Conservation (phyloP, 495 filamentous ascomycete species). For the Aspergillus avenaceus region DNA sequence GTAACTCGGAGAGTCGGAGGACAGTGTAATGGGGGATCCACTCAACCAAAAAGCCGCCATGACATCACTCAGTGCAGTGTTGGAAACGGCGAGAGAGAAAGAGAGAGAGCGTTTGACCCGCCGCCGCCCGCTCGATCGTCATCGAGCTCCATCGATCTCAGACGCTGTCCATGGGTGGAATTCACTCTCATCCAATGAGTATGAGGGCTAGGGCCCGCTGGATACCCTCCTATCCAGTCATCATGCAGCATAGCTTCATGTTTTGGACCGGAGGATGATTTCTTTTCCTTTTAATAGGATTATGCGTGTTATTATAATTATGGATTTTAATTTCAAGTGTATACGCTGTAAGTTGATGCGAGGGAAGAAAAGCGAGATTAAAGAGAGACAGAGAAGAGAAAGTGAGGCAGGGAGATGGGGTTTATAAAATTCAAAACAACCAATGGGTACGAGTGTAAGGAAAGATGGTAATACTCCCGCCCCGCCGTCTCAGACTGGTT, state of each 20-base stretch:
- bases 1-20: too few species aligned
- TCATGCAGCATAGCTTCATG: slow-evolving; percentile 18
- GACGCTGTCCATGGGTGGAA: slow-evolving; percentile 29
- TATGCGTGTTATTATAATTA: too few species aligned
- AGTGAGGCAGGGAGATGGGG: too few species aligned
- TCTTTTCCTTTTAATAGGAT: neutral
- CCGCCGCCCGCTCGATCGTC: slow-evolving; percentile 29
- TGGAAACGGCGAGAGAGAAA: slow-evolving; percentile 26
- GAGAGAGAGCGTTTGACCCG: slow-evolving; percentile 35
- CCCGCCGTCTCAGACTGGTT: neutral
- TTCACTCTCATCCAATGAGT: slow-evolving; percentile 23
- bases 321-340: too few species aligned
- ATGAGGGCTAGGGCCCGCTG: slow-evolving; percentile 2
- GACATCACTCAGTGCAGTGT: slow-evolving; percentile 25
- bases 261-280: neutral
- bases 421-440: neutral
- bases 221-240: slow-evolving; percentile 25
- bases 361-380: neutral
- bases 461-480: slow-evolving; percentile 7
- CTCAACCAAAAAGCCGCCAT: slow-evolving; percentile 9
- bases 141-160: slow-evolving; percentile 40
- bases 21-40: neutral
- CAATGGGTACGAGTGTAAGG: neutral
- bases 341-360: too few species aligned
- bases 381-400: neutral